phyloP scores from a whole-genome alignment of 306 rosid genomes.

The Malus domestica region ASM211411v1 NC_041800.1:6808001-6808500 shows the following conservation, averaged over 20 bases:
- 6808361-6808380: constrained; percentile 31
- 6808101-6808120: background rate
- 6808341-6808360: constrained; percentile 34
- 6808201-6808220: constrained; percentile 22
- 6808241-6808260: constrained; percentile 22
- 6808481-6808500: constrained; percentile 51
- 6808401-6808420: constrained; percentile 24
- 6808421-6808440: constrained; percentile 46
- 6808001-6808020: background rate
- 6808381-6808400: constrained; percentile 30
- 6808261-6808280: constrained; percentile 14
- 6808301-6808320: background rate
- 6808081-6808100: background rate
- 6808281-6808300: background rate
- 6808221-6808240: constrained; percentile 44
- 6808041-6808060: constrained; percentile 13
- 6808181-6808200: constrained; percentile 17
- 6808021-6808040: background rate
- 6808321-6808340: constrained; percentile 17
- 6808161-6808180: background rate
- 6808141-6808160: constrained; percentile 1
- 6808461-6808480: constrained; percentile 49
- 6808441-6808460: constrained; percentile 51
- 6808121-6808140: constrained; percentile 12
- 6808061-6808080: constrained; percentile 14